phyloP scores from a whole-genome alignment of 768 basidiomycete species.

The Auriculariales sp. region DNA sequence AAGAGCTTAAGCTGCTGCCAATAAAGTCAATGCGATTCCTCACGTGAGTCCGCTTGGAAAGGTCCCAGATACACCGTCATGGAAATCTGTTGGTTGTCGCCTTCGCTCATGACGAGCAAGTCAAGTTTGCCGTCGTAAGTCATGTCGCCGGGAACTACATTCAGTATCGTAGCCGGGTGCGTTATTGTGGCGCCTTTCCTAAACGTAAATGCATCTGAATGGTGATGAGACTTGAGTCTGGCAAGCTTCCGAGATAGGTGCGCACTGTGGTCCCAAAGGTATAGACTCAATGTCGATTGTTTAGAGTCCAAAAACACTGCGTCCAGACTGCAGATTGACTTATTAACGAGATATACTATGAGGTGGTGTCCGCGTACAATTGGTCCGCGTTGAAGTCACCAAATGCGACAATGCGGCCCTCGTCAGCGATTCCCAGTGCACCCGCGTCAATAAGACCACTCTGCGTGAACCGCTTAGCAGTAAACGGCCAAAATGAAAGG shows the following conservation, averaged over 20 bases:
- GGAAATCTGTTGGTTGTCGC: constrained; percentile 35
- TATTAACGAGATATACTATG: background rate
- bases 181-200: constrained; percentile 33
- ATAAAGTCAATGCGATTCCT: background rate
- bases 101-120: constrained; percentile 71
- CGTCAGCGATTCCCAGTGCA: constrained; percentile 57
- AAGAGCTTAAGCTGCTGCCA: constrained; percentile 14
- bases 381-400: constrained; percentile 97
- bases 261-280: constrained; percentile 73
- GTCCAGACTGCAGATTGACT: constrained; percentile 48
- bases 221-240: constrained; percentile 3
- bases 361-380: constrained; percentile 42
- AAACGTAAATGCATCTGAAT: constrained; percentile 45
- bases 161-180: constrained; percentile 46
- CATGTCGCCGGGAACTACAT: constrained; percentile 88
- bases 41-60: background rate
- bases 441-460: constrained; percentile 75
- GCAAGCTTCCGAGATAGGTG: constrained; percentile 1
- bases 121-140: constrained; percentile 87
- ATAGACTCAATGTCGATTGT: constrained; percentile 60
- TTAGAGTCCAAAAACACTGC: constrained; percentile 61
- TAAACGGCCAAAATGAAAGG: constrained; percentile 62
- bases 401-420: constrained; percentile 68
- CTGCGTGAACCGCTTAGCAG: constrained; percentile 68
- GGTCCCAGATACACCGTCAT: constrained; percentile 59